A percentile compares a stretch with the other conserved stretches of the same genome.
Evolutionary conservation across 208 protist species (phyloP).

Genomic region (Leishmania turanica): DNA sequence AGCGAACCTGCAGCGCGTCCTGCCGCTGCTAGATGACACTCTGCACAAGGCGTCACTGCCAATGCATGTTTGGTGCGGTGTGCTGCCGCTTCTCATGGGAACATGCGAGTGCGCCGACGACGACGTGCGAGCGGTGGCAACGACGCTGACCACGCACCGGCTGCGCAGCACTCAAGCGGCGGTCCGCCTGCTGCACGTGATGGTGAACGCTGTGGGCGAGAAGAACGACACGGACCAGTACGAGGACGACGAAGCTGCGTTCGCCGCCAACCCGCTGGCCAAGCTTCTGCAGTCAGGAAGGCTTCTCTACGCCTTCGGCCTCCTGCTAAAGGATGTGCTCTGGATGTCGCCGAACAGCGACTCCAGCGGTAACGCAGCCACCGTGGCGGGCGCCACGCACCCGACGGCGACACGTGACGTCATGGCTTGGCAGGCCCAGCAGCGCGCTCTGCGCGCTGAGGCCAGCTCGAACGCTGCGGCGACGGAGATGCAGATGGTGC

Average conservation of each 20-base stretch:
- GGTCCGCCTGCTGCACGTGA: conserved; percentile 53
- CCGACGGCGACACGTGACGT: conserved; percentile 23
- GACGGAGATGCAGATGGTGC: conserved; percentile 60
- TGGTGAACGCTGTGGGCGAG: conserved; percentile 55
- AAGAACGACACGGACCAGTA: conserved; percentile 32
- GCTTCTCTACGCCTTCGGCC: conserved; percentile 58
- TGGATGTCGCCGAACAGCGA: conserved; percentile 34
- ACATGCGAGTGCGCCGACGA: conserved; percentile 32
- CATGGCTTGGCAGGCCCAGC: conserved; percentile 34
- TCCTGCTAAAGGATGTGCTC: conserved; percentile 68
- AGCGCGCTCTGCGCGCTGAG: conserved; percentile 44
- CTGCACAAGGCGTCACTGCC: conserved; percentile 49
- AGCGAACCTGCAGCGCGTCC: conserved; percentile 46
- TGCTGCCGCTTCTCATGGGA: conserved; percentile 55
- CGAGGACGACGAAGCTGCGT: conserved; percentile 74
- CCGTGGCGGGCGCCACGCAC: background rate
- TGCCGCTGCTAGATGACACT: conserved; percentile 51
- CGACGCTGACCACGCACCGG: conserved; percentile 38
- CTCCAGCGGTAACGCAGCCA: background rate
- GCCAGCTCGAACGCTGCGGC: conserved; percentile 43
- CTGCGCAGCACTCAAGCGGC: conserved; percentile 54
- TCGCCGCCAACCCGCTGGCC: conserved; percentile 60
- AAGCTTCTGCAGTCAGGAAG: conserved; percentile 43
- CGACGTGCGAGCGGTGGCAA: conserved; percentile 26
- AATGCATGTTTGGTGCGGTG: conserved; percentile 53